Percentiles rank a stretch among this genome's conserved stretches.
phyloP scores from a whole-genome alignment of 2,329 filamentous ascomycete genomes.

The Coniochaeta pulveracea region DNA sequence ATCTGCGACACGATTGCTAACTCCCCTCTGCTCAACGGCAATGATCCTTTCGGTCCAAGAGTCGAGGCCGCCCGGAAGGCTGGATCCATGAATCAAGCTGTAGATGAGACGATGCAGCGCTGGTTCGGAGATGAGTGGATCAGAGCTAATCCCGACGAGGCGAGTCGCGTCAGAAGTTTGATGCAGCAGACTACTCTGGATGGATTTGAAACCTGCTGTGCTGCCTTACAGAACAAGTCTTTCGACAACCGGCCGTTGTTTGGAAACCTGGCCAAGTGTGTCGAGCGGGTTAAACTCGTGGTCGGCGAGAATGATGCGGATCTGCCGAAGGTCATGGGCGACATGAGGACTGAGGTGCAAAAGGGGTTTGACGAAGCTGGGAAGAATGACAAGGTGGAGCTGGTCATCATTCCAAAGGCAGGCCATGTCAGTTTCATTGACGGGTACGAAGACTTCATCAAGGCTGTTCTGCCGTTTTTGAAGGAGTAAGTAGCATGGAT shows the following conservation, averaged over 20 bases:
- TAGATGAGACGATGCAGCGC: conserved; percentile 21
- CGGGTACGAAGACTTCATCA: conserved; percentile 20
- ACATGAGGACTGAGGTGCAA: conserved; percentile 24
- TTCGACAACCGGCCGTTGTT: conserved; percentile 26
- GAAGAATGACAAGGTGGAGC: conserved; percentile 15
- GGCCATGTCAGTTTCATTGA: conserved; percentile 28
- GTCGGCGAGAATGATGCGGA: conserved; percentile 29
- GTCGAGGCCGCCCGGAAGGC: conserved; percentile 20
- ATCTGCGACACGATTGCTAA: conserved; percentile 28
- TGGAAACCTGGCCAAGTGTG: conserved; percentile 17
- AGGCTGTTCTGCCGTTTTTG: conserved; percentile 14
- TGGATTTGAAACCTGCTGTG: conserved; percentile 28
- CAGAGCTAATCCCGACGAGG: conserved; percentile 20
- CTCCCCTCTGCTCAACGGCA: conserved; percentile 24
- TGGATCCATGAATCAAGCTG: conserved; percentile 15
- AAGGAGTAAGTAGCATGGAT: neutral
- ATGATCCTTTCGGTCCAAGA: conserved; percentile 23
- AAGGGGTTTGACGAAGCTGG: conserved; percentile 16
- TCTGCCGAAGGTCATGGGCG: conserved; percentile 24
- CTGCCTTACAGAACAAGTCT: conserved; percentile 22
- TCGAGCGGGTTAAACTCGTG: conserved; percentile 25
- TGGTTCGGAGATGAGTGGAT: conserved; percentile 28
- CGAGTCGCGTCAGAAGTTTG: conserved; percentile 9
- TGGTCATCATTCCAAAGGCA: conserved; percentile 22
- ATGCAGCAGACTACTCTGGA: conserved; percentile 27